A percentile compares a stretch with the other conserved stretches of the same genome.
Conservation (phyloP, 106 monocot genomes). For the Hemerocallis citrina region DNA sequence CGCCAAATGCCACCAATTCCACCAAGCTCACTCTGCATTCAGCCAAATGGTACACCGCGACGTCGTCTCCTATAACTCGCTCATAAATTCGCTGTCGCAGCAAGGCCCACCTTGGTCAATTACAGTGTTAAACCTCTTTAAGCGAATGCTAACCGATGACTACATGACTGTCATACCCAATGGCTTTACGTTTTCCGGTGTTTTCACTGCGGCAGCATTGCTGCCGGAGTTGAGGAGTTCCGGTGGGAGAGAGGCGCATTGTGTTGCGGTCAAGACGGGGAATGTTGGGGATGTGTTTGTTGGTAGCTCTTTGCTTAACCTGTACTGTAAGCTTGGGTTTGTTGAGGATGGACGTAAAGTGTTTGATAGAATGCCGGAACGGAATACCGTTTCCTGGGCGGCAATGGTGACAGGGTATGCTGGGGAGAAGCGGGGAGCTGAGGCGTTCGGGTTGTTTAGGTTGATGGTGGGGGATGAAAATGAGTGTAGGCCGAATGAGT, state of each 20-base stretch:
- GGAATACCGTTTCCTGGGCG: constrained; percentile 59
- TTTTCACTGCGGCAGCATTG: constrained; percentile 39
- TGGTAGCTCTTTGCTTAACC: constrained; percentile 40
- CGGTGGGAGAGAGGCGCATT: constrained; percentile 32
- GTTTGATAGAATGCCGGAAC: constrained; percentile 40
- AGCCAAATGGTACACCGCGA: constrained; percentile 25
- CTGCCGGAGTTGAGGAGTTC: neutral
- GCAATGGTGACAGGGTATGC: constrained; percentile 66
- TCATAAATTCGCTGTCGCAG: constrained; percentile 41
- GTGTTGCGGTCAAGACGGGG: constrained; percentile 40
- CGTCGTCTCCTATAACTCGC: constrained; percentile 60
- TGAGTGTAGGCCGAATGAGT: constrained; percentile 82
- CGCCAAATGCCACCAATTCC: constrained; percentile 29
- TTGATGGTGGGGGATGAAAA: constrained; percentile 40
- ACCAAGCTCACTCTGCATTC: constrained; percentile 23
- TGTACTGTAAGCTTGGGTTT: constrained; percentile 55
- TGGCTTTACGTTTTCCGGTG: constrained; percentile 50
- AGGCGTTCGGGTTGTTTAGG: constrained; percentile 37
- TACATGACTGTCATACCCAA: constrained; percentile 12
- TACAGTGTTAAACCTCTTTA: constrained; percentile 17
- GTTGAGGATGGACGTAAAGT: constrained; percentile 40
- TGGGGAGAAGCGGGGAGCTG: constrained; percentile 35
- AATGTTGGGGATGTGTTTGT: constrained; percentile 35
- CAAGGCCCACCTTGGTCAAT: constrained; percentile 1
- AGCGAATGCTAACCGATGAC: constrained; percentile 21